Percentiles rank a stretch among this genome's conserved stretches.
Conservation (phyloP, 1,139 yeast species). For the Pichia sp. region DNA sequence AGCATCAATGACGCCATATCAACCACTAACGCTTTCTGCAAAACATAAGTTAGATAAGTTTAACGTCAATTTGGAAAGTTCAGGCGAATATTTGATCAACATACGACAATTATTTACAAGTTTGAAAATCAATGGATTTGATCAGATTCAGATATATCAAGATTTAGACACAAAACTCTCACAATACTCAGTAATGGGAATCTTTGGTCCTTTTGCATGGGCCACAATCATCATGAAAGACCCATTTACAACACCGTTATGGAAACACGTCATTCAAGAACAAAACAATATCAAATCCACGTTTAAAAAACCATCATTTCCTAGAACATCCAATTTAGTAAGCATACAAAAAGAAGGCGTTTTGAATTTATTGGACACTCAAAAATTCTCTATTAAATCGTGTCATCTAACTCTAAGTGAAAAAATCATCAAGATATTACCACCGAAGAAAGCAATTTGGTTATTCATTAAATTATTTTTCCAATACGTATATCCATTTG, state of each 20-base stretch:
- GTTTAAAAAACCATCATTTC: neutral
- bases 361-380: neutral
- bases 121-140: slow-evolving; percentile 6
- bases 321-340: neutral
- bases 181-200: slow-evolving; percentile 38
- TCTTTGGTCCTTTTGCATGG: slow-evolving; percentile 52
- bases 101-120: neutral
- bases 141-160: slow-evolving; percentile 31
- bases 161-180: slow-evolving; percentile 40
- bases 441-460: slow-evolving; percentile 45
- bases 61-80: neutral
- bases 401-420: neutral
- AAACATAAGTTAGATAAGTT: too few species aligned
- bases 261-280: slow-evolving; percentile 18
- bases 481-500: slow-evolving; percentile 42
- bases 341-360: neutral
- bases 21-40: too few species aligned
- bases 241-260: slow-evolving; percentile 39
- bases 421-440: slow-evolving; percentile 25
- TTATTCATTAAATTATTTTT: slow-evolving; percentile 44
- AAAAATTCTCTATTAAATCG: neutral
- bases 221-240: slow-evolving; percentile 47
- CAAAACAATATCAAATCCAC: neutral
- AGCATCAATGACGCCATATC: too few species aligned
- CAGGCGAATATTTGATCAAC: neutral